Evolutionary conservation across 2,329 filamentous ascomycete species (phyloP).

Genomic region (Exophiala aquamarina): DNA sequence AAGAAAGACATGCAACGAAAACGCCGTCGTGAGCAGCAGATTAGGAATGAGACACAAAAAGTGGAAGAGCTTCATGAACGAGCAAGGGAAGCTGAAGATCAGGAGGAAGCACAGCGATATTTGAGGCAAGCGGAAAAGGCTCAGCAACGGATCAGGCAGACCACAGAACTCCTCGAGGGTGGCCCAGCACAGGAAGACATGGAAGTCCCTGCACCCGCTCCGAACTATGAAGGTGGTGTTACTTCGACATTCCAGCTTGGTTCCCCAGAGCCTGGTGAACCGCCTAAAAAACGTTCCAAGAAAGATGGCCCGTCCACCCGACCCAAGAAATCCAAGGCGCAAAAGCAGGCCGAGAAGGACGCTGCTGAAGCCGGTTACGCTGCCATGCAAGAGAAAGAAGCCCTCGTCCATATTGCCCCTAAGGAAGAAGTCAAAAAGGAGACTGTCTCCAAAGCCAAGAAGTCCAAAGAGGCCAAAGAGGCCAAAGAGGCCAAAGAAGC

Average conservation of each 20-base stretch:
- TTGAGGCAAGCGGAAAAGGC: constrained; percentile 84
- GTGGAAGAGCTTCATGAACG: constrained; percentile 76
- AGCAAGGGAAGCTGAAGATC: constrained; percentile 75
- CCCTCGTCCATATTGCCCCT: constrained; percentile 52
- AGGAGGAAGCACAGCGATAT: constrained; percentile 76
- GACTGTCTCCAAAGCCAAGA: constrained; percentile 44
- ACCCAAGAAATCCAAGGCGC: constrained; percentile 82
- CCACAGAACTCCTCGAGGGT: constrained; percentile 81
- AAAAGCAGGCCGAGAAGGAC: constrained; percentile 68
- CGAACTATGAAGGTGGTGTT: constrained; percentile 79
- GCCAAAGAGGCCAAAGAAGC: constrained; percentile 37
- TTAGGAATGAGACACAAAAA: constrained; percentile 83
- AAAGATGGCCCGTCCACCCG: constrained; percentile 54
- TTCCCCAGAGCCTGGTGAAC: constrained; percentile 49
- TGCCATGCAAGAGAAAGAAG: constrained; percentile 53
- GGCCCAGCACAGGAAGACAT: constrained; percentile 68
- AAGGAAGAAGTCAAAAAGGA: constrained; percentile 55
- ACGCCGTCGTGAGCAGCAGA: constrained; percentile 88
- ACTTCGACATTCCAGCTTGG: constrained; percentile 80
- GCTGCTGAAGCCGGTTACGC: constrained; percentile 86
- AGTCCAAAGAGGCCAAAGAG: constrained; percentile 38
- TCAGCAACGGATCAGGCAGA: constrained; percentile 89
- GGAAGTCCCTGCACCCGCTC: constrained; percentile 70
- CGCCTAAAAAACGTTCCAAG: constrained; percentile 55
- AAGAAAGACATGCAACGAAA: constrained; percentile 99